Evolutionary conservation across 208 protist genomes (phyloP), one percentile per base, ranked within the genome.

Genomic region (Wallacemonas sp.): DNA sequence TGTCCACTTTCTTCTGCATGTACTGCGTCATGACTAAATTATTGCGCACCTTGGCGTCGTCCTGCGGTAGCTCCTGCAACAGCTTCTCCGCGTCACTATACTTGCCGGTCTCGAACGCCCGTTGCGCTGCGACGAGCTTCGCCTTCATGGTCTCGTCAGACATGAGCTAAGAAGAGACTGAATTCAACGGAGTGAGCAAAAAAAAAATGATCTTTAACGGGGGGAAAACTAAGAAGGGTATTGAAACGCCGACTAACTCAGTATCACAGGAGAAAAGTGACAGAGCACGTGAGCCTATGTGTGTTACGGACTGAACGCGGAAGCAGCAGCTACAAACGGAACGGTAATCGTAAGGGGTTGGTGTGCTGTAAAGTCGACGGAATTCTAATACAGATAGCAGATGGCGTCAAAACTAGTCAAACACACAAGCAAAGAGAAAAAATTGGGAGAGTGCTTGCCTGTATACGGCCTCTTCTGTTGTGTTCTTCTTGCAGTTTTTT

Each of bases 21-120:
- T 88, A 88, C 44, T 85, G 88, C 6, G 84, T 66, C 19, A 88
- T 75, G 28, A 79, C 87, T 72, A 96, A 59, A 59, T 96, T 96
- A 76, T 90, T 82, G 53, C 90, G 76, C 36, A 87, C 74, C 71
- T 94, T 88, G 30, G 84, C 66, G 70, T 96, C 87, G 14, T 94
- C 82, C 42, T 81, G 75, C 11, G 84, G 76, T 72, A 92, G 70
- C 6, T 53, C 62, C 58, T 82, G 65, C 17, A 96, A 77, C 28
- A 89, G 56, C 22, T 63, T 68, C 70, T 91, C 86, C 44, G 80
- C 84, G 15, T 83, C 82, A 34, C 61, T 72, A 73, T 82, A 93
- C 51, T 91, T 82, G 27, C 80, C 80, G 2, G 62, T 79, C 19
- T 83, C 80, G 69, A 96, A 96, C 2, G 81, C 82, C 15, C 77